Base-by-base conservation (phyloP, 1,284 basidiomycete species). In the Leccinum pallidistipes region DNA sequence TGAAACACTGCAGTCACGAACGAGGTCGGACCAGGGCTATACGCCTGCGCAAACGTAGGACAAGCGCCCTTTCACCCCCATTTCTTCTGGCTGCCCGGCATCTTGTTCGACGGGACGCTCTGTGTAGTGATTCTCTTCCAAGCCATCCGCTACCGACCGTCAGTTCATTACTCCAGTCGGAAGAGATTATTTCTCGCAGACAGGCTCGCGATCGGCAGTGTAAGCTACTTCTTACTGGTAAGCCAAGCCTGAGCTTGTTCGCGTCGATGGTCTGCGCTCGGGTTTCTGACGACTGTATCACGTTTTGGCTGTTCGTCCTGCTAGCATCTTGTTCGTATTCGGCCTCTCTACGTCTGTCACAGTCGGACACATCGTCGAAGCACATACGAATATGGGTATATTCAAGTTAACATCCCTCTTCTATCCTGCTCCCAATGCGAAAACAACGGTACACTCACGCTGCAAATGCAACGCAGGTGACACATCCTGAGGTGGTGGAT, bases 361-460 rank as follows among this genome's bases (percentile, higher is more conserved):
- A 31, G 56, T 3, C 59, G 54, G 24, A 8, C 24, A 3, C 12
- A 5, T n/a, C n/a, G n/a, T 70, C 3, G 61, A 61, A 27, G 64
- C 69, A 43, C 7, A 38, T 58, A 3, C 21, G 6, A 38, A 14
- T 14, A 14, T 21, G 14, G 3, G 4, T 24, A 3, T 24, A 24
- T 24, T 3, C 2, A 2, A 24, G 24, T 29, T 27, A 29, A 8
- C 27, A 29, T 29, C 1, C 27, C 27, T 29, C 3, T 34, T 56
- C 18, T 1, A 3, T 3, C 11, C 18, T 32, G 14, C n/a, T 5
- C 12, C 29, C 31, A 10, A 21, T 29, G 2, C 32, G 27, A 27
- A 34, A 34, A 34, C 11, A 6, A 36, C 24, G 49, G 24, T 16
- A 8, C 14, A 16, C 49, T 50, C 24, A 50, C 9, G 24, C 24